Evolutionary conservation across 371 early-diverging fungal species (phyloP).

Genomic region (Mortierella sp.): DNA sequence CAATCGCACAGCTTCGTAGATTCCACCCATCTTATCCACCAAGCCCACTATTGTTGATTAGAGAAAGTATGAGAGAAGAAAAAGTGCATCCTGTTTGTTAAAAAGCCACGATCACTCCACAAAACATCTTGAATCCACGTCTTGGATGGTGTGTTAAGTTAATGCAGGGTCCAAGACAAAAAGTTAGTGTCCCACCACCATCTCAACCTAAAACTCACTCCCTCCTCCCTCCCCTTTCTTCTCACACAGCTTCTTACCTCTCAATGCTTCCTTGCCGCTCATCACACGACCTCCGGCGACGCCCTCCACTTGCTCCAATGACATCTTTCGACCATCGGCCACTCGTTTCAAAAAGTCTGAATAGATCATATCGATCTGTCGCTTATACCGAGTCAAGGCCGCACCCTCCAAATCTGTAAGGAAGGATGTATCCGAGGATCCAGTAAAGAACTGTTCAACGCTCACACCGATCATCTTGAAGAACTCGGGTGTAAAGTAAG

Average conservation of each 20-base stretch:
- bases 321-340: constrained; percentile 58
- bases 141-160: too few relatives aligned
- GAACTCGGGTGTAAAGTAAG: constrained; percentile 58
- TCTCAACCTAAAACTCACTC: too few relatives aligned
- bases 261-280: constrained; percentile 62
- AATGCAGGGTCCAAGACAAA: too few relatives aligned
- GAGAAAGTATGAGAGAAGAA: background rate
- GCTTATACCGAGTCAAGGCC: constrained; percentile 55
- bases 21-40: constrained; percentile 63
- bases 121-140: too few relatives aligned
- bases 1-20: constrained; percentile 51
- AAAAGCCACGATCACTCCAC: background rate
- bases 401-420: constrained; percentile 57
- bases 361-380: constrained; percentile 58
- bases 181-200: too few relatives aligned
- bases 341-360: constrained; percentile 61
- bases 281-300: constrained; percentile 69
- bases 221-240: too few relatives aligned
- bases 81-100: background rate
- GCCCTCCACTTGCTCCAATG: constrained; percentile 57
- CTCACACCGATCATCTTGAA: constrained; percentile 62
- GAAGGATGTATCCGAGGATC: constrained; percentile 55
- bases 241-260: constrained; percentile 17
- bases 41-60: constrained; percentile 60
- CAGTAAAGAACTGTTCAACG: constrained; percentile 61